phyloP scores from a whole-genome alignment of 164 flowering plant species.

The Liquidambar formosana region DNA sequence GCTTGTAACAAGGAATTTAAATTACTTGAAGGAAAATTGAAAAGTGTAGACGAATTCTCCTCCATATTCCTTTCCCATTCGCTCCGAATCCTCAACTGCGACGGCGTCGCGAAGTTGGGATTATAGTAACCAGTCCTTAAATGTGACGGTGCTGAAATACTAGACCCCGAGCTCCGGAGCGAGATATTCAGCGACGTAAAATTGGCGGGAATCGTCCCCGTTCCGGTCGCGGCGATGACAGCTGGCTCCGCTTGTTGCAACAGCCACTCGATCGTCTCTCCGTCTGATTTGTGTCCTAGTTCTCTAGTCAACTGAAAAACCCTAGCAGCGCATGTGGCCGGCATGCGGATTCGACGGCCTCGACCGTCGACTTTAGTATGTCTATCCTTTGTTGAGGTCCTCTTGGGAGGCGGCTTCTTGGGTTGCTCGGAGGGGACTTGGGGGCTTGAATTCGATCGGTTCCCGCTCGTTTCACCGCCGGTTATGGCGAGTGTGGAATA shows the following conservation, averaged over 20 bases:
- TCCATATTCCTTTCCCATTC: constrained; percentile 41
- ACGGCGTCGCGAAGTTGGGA: constrained; percentile 27
- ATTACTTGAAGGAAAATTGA: constrained; percentile 9
- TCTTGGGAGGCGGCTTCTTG: constrained; percentile 57
- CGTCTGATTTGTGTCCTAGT: constrained; percentile 78
- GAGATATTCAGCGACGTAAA: constrained; percentile 73
- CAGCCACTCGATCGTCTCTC: constrained; percentile 82
- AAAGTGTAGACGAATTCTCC: not conserved
- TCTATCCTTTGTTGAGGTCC: constrained; percentile 68
- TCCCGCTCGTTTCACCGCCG: constrained; percentile 12
- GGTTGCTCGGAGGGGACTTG: constrained; percentile 9
- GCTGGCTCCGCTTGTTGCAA: constrained; percentile 87
- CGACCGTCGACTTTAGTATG: constrained; percentile 87
- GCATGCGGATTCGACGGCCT: constrained; percentile 89
- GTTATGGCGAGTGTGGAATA: constrained; percentile 24
- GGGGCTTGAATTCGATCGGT: constrained; percentile 12
- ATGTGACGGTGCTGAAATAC: constrained; percentile 54
- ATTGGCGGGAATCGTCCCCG: constrained; percentile 85
- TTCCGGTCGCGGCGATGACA: constrained; percentile 85
- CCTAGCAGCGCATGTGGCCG: constrained; percentile 82
- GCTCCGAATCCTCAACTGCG: constrained; percentile 34
- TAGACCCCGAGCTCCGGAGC: constrained; percentile 63
- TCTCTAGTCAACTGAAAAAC: constrained; percentile 75
- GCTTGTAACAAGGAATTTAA: constrained; percentile 18
- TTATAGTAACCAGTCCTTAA: constrained; percentile 38